Base-by-base conservation (phyloP, 1,284 basidiomycete species). In the Leucoagaricus sp. region DNA sequence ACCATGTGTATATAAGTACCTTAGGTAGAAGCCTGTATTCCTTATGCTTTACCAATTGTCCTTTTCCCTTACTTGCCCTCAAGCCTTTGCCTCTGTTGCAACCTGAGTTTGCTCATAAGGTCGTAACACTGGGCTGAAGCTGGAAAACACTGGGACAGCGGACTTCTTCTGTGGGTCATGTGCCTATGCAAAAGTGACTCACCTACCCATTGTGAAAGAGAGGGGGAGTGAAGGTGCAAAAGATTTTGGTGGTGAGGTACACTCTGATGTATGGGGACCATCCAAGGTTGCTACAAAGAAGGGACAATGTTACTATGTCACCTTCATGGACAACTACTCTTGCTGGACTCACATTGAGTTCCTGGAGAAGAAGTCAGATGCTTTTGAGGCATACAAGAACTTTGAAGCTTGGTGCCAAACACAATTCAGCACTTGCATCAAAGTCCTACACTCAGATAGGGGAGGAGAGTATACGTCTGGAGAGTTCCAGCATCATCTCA, bases 211-310 rank as follows among this genome's bases (percentile, higher is more conserved):
- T 19, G 17, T 28, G 9, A 55, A 55, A 33, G 21, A 42, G n/a
- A 2, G 38, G 13, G 8, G 4, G 4, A n/a, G 23, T 6, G 17
- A 4, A 4, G 2, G 33, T 12, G 28, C 33, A 12, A 36, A 15
- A 25, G 46, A 13, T n/a, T 48, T 48, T 54, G 60, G 60, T 13
- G 61, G 44, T 0, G 55, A 66, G 13, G 57, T 71, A 3, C 67
- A 68, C 25, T 58, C 58, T 1, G 67, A 76, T 34, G 10, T 76
- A 0, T 76, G 74, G 69, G 73, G 71, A 33, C 72, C 69, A 3
- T 63, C 67, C 0, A 65, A 63, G 3, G 58, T 69, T 5, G 40
- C 48, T 15, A 63, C 69, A 0, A 59, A 63, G 0, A 57, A 62
- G 1, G 62, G 63, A 3, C 56, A 58, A 13, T 0, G 19, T 0